phyloP scores from a whole-genome alignment of 495 filamentous ascomycete genomes.

The Cercophora sp. region DNA sequence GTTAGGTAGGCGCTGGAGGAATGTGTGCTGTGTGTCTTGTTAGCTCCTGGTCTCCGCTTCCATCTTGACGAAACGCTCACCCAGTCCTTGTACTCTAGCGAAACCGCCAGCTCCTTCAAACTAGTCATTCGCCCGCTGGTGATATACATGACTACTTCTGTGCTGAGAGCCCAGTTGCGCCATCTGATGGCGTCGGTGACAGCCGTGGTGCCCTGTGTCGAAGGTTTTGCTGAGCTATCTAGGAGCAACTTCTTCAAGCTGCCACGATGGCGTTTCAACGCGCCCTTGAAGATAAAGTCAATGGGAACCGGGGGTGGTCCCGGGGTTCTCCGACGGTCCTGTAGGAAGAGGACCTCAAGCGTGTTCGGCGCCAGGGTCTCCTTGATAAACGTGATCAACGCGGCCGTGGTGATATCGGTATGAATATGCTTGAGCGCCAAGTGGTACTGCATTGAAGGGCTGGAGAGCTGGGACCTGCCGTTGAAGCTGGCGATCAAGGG shows the following conservation, averaged over 20 bases:
- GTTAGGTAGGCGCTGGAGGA: constrained; percentile 76
- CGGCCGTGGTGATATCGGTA: constrained; percentile 72
- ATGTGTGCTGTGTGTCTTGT: constrained; percentile 64
- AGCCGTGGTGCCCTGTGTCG: constrained; percentile 9
- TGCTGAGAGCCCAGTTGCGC: constrained; percentile 73
- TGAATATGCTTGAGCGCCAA: constrained; percentile 77
- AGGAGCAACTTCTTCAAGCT: constrained; percentile 77
- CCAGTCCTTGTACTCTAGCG: constrained; percentile 82
- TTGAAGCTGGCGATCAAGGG: constrained; percentile 25
- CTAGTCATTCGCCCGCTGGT: constrained; percentile 78
- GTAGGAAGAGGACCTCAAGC: constrained; percentile 78
- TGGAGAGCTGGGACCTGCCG: constrained; percentile 13
- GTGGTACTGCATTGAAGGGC: constrained; percentile 52
- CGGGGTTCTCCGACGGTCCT: constrained; percentile 60
- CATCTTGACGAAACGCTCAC: constrained; percentile 45
- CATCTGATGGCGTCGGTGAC: constrained; percentile 45
- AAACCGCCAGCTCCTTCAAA: constrained; percentile 71
- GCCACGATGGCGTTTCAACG: constrained; percentile 65
- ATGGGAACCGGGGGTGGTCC: constrained; percentile 52
- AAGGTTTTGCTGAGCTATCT: constrained; percentile 58
- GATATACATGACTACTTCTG: constrained; percentile 71
- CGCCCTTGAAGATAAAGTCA: constrained; percentile 69
- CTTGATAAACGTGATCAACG: constrained; percentile 77
- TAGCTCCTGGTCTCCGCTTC: not conserved
- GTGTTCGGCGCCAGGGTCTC: constrained; percentile 83